phyloP scores from a whole-genome alignment of 2,329 filamentous ascomycete species.

The Aspergillus sp. region DNA sequence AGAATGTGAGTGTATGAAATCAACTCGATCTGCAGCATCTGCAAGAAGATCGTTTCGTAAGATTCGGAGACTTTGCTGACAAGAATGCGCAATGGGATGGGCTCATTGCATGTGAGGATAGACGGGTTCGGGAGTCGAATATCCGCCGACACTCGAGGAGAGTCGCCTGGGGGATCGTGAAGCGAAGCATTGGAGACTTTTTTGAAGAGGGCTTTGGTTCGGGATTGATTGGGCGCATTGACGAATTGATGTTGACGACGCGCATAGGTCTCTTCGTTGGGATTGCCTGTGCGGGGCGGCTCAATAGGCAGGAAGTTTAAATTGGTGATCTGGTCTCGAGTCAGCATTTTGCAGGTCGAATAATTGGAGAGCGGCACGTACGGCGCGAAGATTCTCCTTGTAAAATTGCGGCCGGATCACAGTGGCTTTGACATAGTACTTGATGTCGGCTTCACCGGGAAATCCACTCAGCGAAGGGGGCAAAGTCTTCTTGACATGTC shows the following conservation, averaged over 20 bases:
- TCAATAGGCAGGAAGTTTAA: constrained; percentile 94
- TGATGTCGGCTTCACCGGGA: constrained; percentile 81
- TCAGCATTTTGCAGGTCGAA: background rate
- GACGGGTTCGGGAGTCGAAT: constrained; percentile 82
- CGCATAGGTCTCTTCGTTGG: constrained; percentile 79
- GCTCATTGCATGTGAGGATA: constrained; percentile 84
- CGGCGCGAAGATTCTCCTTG: constrained; percentile 77
- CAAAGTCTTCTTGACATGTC: constrained; percentile 79
- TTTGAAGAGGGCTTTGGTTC: constrained; percentile 61
- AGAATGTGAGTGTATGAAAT: constrained; percentile 76
- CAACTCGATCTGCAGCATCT: constrained; percentile 76
- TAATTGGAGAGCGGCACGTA: constrained; percentile 20
- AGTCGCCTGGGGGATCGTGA: constrained; percentile 30
- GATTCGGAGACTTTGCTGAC: constrained; percentile 71
- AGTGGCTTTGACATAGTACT: constrained; percentile 95
- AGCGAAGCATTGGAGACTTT: constrained; percentile 29
- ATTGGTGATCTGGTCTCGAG: constrained; percentile 42
- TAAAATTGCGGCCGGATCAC: constrained; percentile 84
- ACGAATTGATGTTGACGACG: constrained; percentile 65
- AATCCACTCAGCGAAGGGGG: constrained; percentile 88
- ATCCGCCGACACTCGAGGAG: constrained; percentile 69
- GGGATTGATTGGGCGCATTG: constrained; percentile 34
- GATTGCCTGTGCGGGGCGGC: constrained; percentile 67
- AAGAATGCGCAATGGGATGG: constrained; percentile 75
- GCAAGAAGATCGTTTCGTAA: constrained; percentile 68